phyloP scores from a whole-genome alignment of 176 grass and related monocot species.

The Triticum aestivum region DNA sequence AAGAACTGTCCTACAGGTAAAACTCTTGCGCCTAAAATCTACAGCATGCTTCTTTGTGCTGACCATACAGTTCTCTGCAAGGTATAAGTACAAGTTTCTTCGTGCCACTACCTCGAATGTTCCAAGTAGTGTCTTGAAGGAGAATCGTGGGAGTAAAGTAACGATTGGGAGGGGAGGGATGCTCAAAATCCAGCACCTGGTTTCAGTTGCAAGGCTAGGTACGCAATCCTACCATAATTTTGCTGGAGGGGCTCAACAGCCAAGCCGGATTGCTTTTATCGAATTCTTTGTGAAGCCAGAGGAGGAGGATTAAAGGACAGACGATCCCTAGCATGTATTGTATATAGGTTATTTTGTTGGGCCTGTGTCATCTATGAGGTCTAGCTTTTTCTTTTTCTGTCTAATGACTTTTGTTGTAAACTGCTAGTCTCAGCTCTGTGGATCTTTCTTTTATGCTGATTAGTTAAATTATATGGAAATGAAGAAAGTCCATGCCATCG shows the following conservation, averaged over 20 bases:
- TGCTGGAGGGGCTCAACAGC: constrained; percentile 45
- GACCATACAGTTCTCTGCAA: constrained; percentile 29
- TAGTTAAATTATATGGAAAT: neutral
- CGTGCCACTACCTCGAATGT: constrained; percentile 82
- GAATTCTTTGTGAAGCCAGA: constrained; percentile 93
- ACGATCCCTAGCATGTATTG: constrained; percentile 30
- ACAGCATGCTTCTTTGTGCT: constrained; percentile 12
- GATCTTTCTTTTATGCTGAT: neutral
- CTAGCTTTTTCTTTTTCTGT: neutral
- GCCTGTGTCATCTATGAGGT: neutral
- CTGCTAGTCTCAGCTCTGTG: neutral
- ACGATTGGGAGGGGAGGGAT: constrained; percentile 83
- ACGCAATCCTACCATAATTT: constrained; percentile 50
- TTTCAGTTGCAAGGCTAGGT: constrained; percentile 67
- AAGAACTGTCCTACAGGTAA: constrained; percentile 56
- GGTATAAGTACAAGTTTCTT: constrained; percentile 97
- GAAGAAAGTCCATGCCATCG: neutral
- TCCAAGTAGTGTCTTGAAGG: constrained; percentile 63
- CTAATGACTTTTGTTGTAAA: neutral
- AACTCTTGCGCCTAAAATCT: constrained; percentile 1
- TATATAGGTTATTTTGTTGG: constrained; percentile 2
- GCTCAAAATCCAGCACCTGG: constrained; percentile 93
- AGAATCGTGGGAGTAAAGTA: constrained; percentile 83
- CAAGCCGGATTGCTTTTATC: constrained; percentile 84
- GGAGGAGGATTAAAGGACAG: constrained; percentile 48